A percentile compares a stretch with the other conserved stretches of the same genome.
phyloP scores from a whole-genome alignment of 208 protist genomes.

The Balamuthia mandrillaris region DNA sequence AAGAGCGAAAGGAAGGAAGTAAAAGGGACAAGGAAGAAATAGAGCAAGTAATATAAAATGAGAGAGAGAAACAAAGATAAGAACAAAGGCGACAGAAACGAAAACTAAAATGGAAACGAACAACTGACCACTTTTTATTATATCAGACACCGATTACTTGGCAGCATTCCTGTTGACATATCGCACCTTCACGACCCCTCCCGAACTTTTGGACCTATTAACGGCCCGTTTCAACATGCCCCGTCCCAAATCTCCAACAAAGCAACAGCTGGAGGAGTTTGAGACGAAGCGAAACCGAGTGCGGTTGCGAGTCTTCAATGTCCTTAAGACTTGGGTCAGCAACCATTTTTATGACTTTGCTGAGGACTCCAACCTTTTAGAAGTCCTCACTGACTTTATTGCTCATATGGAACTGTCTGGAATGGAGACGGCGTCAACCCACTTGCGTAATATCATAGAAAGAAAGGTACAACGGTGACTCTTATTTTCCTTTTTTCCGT shows the following conservation, averaged over 20 bases:
- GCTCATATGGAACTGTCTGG: no score
- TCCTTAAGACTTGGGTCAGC: neutral
- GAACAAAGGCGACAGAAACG: no score
- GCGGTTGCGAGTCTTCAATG: slow-evolving; percentile 36
- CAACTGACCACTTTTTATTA: neutral
- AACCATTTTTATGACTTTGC: slow-evolving; percentile 36
- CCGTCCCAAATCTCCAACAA: no score
- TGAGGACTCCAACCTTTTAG: neutral
- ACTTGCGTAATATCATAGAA: neutral
- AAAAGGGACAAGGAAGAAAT: no score
- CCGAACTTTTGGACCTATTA: neutral
- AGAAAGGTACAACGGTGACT: neutral
- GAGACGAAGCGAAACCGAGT: slow-evolving; percentile 9
- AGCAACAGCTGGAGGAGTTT: no score
- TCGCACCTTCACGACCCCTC: neutral
- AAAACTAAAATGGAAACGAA: no score
- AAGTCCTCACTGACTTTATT: neutral
- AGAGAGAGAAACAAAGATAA: no score
- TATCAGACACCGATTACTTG: neutral
- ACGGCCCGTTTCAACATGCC: neutral
- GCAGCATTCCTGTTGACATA: neutral
- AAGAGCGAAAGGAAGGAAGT: no score
- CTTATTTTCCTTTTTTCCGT: neutral
- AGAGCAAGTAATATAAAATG: no score
- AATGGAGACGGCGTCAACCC: neutral